A percentile compares a stretch with the other conserved stretches of the same genome.
Conservation (phyloP, 495 filamentous ascomycete species). For the Tricharina praecox region DNA sequence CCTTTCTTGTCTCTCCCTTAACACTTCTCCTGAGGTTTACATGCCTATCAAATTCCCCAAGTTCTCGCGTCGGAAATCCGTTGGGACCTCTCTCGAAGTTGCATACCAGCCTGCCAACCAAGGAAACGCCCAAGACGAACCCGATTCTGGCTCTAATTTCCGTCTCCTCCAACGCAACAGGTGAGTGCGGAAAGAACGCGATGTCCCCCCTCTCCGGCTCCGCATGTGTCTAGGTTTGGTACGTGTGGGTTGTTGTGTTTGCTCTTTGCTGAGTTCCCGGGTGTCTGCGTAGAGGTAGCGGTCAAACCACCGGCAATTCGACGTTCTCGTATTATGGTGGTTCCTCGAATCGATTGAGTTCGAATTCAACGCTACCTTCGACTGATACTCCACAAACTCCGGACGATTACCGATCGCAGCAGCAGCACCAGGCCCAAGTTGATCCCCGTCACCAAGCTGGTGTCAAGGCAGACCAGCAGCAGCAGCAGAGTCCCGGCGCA, state of each 20-base stretch:
- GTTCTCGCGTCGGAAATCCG: slow-evolving; percentile 51
- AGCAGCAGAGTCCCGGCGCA: background rate
- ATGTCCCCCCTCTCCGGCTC: too few relatives aligned
- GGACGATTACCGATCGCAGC: slow-evolving; percentile 22
- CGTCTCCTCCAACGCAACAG: slow-evolving; percentile 19
- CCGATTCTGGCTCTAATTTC: slow-evolving; percentile 11
- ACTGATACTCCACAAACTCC: slow-evolving; percentile 25
- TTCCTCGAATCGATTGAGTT: slow-evolving; percentile 24
- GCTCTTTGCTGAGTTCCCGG: background rate
- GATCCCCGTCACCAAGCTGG: too few relatives aligned
- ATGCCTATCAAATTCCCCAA: slow-evolving; percentile 61
- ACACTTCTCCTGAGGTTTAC: slow-evolving; percentile 15
- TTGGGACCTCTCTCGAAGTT: slow-evolving; percentile 44
- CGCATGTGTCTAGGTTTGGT: too few relatives aligned
- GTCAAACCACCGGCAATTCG: slow-evolving; percentile 11
- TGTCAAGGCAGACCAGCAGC: background rate
- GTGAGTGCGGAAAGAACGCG: slow-evolving; percentile 12
- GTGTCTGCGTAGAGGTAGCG: background rate
- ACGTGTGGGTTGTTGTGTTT: background rate
- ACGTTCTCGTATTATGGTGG: slow-evolving; percentile 26
- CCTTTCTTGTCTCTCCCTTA: background rate
- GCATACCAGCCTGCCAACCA: slow-evolving; percentile 27
- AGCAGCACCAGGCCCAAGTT: too few relatives aligned
- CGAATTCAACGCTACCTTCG: slow-evolving; percentile 26
- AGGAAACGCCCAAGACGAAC: slow-evolving; percentile 17